Percentiles rank a stretch among this genome's conserved stretches.
Conservation (phyloP, 345 rosid genomes). For the Camelina laxa region DNA sequence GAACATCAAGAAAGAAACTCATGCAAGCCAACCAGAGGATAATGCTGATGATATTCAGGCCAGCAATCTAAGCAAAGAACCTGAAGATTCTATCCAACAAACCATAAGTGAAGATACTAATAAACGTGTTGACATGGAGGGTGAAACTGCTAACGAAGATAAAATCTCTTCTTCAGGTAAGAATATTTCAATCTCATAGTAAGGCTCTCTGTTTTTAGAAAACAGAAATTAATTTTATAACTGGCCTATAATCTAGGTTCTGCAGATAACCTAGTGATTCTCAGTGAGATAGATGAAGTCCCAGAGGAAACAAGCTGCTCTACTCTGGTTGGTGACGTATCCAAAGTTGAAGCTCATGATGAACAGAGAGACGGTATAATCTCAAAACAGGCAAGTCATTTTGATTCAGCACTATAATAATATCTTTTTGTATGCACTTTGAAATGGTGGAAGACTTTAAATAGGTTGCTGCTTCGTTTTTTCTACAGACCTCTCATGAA, state of each 20-base stretch:
- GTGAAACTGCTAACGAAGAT: constrained; percentile 40
- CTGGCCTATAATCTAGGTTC: constrained; percentile 25
- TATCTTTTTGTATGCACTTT: neutral
- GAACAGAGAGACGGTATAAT: constrained; percentile 25
- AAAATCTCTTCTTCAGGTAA: constrained; percentile 44
- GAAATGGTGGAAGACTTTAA: constrained; percentile 21
- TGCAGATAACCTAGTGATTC: constrained; percentile 52
- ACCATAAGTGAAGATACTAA: constrained; percentile 39
- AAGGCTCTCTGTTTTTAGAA: constrained; percentile 16
- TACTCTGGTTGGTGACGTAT: constrained; percentile 35
- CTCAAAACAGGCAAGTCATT: constrained; percentile 40
- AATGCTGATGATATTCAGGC: constrained; percentile 45
- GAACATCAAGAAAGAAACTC: constrained; percentile 54
- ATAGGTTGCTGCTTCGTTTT: neutral
- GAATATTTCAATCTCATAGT: constrained; percentile 29
- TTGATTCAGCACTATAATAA: neutral
- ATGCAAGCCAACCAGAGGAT: constrained; percentile 45
- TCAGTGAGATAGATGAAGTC: constrained; percentile 44
- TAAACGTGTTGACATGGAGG: constrained; percentile 45
- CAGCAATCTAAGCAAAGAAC: constrained; percentile 44
- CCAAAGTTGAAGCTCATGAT: constrained; percentile 35
- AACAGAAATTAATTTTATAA: neutral
- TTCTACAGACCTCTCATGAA: constrained; percentile 38
- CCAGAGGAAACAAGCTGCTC: constrained; percentile 37
- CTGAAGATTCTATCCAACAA: constrained; percentile 34